Evolutionary conservation across 257 asterid genomes (phyloP).

Genomic region (Anisodus acutangulus): DNA sequence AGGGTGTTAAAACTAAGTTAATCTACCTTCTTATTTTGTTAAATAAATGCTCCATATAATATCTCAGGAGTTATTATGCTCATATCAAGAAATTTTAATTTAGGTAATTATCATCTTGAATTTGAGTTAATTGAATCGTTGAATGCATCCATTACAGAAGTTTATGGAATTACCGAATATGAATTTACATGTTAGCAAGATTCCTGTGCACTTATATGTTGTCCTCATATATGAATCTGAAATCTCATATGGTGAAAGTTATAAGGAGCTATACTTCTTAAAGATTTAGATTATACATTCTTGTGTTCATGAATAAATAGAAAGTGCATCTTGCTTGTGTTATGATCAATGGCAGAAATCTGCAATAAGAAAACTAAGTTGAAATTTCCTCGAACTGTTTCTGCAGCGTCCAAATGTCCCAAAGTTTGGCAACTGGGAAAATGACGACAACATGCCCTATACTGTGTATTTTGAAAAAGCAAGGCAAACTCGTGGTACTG

Average conservation of each 20-base stretch:
- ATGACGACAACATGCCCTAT: slow-evolving; percentile 65
- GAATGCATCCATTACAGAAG: not conserved
- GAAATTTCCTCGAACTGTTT: not conserved
- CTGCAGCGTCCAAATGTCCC: slow-evolving; percentile 72
- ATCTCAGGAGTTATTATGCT: no score
- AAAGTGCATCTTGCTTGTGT: no score
- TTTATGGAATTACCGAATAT: not conserved
- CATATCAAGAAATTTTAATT: no score
- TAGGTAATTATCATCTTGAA: not conserved
- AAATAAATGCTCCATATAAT: not conserved
- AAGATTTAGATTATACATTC: not conserved
- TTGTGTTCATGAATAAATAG: not conserved
- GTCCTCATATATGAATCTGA: not conserved
- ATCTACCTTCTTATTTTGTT: no score
- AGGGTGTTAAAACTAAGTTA: no score
- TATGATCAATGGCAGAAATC: not conserved
- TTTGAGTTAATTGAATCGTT: not conserved
- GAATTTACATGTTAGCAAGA: not conserved
- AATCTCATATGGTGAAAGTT: not conserved
- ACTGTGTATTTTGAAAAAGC: slow-evolving; percentile 75
- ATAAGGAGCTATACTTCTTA: not conserved
- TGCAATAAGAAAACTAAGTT: not conserved
- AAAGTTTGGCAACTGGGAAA: slow-evolving; percentile 84
- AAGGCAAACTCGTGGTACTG: slow-evolving; percentile 61
- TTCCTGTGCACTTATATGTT: not conserved